Conservation (phyloP, 2,329 filamentous ascomycete species). For the Colletotrichum brevisporum region DNA sequence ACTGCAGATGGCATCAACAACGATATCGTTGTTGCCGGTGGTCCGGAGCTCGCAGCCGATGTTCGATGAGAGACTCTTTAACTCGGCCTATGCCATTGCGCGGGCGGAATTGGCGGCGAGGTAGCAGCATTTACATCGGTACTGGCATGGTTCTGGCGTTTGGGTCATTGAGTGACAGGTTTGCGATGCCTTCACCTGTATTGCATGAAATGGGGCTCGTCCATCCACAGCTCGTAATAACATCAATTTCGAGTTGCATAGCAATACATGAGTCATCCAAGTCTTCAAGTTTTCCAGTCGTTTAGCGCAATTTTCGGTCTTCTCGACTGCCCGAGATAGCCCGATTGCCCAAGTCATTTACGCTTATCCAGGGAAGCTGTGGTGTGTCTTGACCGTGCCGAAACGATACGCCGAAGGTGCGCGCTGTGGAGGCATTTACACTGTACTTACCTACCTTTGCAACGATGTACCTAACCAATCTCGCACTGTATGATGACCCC, state of each 20-base stretch:
- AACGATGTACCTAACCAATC: neutral
- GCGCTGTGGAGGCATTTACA: no score
- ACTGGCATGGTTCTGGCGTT: slow-evolving; percentile 30
- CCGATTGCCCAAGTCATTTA: no score
- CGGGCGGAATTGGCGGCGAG: neutral
- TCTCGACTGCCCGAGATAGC: no score
- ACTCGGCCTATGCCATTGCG: neutral
- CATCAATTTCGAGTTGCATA: neutral
- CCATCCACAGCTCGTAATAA: neutral
- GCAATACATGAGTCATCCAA: no score
- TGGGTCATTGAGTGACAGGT: neutral
- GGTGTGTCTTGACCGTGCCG: no score
- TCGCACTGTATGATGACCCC: slow-evolving; percentile 19
- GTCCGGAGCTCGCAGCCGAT: slow-evolving; percentile 41
- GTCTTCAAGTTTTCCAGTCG: no score
- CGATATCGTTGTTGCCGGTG: slow-evolving; percentile 73
- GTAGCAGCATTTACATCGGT: neutral
- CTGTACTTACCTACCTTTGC: no score
- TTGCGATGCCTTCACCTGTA: neutral
- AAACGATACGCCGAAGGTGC: no score
- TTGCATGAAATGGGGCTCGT: neutral
- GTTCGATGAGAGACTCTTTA: slow-evolving; percentile 28
- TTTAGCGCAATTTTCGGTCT: no score
- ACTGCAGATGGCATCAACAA: slow-evolving; percentile 70
- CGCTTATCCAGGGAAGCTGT: no score